These are phyloP conservation scores for Colletotrichum agaves DNA, from an alignment of 2,329 filamentous ascomycete species.

Conservation along the genomic window DNA sequence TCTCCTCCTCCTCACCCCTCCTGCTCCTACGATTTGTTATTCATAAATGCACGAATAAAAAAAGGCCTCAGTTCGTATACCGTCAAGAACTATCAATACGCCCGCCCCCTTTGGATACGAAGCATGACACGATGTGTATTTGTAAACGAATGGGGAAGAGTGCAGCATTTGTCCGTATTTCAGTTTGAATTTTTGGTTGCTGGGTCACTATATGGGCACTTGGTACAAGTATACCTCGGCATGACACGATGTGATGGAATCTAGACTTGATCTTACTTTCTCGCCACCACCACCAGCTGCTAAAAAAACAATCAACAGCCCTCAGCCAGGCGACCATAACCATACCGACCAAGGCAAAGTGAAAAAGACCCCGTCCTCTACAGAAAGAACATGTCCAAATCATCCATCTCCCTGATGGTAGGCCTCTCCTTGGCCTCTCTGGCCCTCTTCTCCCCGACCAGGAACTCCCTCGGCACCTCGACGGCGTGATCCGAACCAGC, in stretches of 20 bases:
- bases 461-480: constrained; percentile 57
- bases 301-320: neutral
- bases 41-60: neutral
- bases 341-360: neutral
- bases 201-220: no score
- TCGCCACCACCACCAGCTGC: constrained; percentile 1
- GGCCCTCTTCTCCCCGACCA: constrained; percentile 48
- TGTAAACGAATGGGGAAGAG: no score
- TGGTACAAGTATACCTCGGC: no score
- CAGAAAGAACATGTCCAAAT: constrained; percentile 37
- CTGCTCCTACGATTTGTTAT: neutral
- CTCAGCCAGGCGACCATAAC: neutral
- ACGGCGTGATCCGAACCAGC: constrained; percentile 50
- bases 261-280: neutral
- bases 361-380: neutral
- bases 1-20: neutral
- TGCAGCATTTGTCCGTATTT: no score
- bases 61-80: neutral
- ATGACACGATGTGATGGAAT: neutral
- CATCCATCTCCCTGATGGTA: constrained; percentile 35
- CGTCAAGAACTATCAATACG: neutral
- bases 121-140: neutral
- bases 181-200: no score
- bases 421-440: constrained; percentile 35
- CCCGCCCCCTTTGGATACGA: neutral